Evolutionary conservation across 2,329 filamentous ascomycete species (phyloP).

Genomic region (Penicillium capsulatum): DNA sequence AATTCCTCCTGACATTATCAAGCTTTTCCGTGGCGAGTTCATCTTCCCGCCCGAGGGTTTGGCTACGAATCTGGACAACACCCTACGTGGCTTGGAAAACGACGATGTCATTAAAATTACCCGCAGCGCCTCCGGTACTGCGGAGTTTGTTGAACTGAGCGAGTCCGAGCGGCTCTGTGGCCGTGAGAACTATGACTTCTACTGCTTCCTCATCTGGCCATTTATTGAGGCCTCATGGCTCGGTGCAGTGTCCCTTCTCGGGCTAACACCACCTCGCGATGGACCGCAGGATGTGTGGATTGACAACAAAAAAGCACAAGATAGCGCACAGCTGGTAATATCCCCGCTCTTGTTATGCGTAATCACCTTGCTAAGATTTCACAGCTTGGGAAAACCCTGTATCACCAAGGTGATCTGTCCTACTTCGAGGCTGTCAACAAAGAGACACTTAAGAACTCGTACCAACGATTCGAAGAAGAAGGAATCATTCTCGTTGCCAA

Average conservation of each 20-base stretch:
- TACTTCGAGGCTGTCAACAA: conserved; percentile 99
- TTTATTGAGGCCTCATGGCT: conserved; percentile 96
- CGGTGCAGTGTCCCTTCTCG: conserved; percentile 80
- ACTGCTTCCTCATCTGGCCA: conserved; percentile 97
- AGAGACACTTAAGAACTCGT: conserved; percentile 92
- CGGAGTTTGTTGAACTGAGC: conserved; percentile 69
- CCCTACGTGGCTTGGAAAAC: conserved; percentile 68
- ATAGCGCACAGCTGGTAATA: conserved; percentile 72
- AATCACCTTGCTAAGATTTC: conserved; percentile 14
- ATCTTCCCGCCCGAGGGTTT: conserved; percentile 90
- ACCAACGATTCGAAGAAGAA: conserved; percentile 81
- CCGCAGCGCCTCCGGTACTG: conserved; percentile 50
- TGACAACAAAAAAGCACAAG: conserved; percentile 70
- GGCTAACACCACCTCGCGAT: conserved; percentile 68
- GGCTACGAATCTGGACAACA: conserved; percentile 72
- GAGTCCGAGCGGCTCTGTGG: conserved; percentile 71
- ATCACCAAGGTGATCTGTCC: conserved; percentile 92
- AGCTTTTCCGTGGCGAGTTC: conserved; percentile 92
- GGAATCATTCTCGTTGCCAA: conserved; percentile 76
- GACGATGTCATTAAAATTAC: conserved; percentile 72
- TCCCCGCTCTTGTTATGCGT: not conserved
- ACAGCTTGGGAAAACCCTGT: conserved; percentile 88
- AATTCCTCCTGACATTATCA: conserved; percentile 11
- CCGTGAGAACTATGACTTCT: conserved; percentile 95
- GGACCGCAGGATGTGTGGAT: conserved; percentile 68